Base-by-base conservation (phyloP, 2,329 filamentous ascomycete genomes). In the Monosporascus sp. region DNA sequence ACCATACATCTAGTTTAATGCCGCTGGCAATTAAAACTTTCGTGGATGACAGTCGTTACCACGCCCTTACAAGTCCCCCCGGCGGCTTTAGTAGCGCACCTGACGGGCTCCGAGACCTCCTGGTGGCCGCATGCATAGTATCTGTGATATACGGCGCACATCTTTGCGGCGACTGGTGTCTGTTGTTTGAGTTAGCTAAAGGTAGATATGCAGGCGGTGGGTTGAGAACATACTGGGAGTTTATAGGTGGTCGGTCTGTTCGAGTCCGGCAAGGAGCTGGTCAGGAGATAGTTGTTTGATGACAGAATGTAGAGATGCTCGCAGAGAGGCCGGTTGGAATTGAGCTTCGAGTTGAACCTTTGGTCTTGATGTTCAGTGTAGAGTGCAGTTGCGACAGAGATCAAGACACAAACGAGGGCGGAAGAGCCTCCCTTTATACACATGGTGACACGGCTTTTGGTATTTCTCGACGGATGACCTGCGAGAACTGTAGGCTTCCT, bases 51-150 rank as follows among this genome's bases (percentile, higher is more conserved):
- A 41, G 38, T 18, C 18, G 38, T 41, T 9, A 11, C 11, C 31
- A 2, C 31, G 31, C 31, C 31, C 31, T 34, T 34, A 14, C 31
- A 34, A 34, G 31, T 14, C 14, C 31, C 31, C 31, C 31, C 31
- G 31, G 31, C 31, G 31, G 31, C 31, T 34, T 41, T 41, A n/a
- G 17, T 20, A 41, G 38, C 17, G 11, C 38, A 41, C 18, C 18
- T 20, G 38, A n/a, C 11, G 48, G 50, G 14, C 44, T 50, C 18
- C 55, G 53, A 38, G 11, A 46, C 34, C 39, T 57, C 53, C 31
- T 46, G 39, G 50, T 52, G n/a, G 22, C 50, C 37, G 24, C 48
- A 27, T 11, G 38, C 38, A 11, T 41, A 41, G 18, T n/a, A 8
- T n/a, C 17, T n/a, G 5, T 2, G 0, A 9, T 41, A 41, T 41